Percentiles rank a stretch among this genome's conserved stretches.
phyloP scores from a whole-genome alignment of 768 basidiomycete species.

The Boletellus emodensis region DNA sequence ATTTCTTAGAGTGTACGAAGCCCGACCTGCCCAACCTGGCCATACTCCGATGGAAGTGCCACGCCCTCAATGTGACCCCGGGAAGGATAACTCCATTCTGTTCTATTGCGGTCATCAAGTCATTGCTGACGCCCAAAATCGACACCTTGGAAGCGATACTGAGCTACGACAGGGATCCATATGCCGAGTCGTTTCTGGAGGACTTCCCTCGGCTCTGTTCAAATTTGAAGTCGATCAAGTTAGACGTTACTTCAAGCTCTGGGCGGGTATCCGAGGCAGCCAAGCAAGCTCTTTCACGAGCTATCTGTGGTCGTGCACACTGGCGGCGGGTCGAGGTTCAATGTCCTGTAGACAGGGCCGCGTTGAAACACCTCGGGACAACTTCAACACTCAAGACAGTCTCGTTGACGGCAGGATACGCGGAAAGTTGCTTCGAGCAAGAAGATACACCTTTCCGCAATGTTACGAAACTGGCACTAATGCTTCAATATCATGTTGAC shows the following conservation, averaged over 20 bases:
- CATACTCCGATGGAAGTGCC: not conserved
- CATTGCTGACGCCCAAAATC: not conserved
- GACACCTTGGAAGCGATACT: not conserved
- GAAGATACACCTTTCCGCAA: not conserved
- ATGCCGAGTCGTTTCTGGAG: not conserved
- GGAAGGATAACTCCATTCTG: not conserved
- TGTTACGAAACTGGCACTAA: not conserved
- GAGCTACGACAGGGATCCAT: too few relatives aligned
- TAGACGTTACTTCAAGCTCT: not conserved
- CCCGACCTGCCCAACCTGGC: not conserved
- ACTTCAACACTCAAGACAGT: not conserved
- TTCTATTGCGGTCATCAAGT: not conserved
- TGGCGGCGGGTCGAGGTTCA: not conserved
- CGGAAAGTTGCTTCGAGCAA: not conserved
- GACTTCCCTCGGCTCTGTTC: not conserved
- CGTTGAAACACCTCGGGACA: conserved; percentile 2
- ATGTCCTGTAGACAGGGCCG: not conserved
- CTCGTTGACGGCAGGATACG: not conserved
- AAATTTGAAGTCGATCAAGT: not conserved
- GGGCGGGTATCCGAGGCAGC: too few relatives aligned
- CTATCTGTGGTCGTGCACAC: not conserved
- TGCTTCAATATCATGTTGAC: not conserved
- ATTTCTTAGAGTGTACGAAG: not conserved
- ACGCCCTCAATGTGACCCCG: too few relatives aligned
- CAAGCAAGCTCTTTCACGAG: not conserved